Evolutionary conservation across 1,139 yeast genomes (phyloP).

Genomic region (Kodamaea anthophila): DNA sequence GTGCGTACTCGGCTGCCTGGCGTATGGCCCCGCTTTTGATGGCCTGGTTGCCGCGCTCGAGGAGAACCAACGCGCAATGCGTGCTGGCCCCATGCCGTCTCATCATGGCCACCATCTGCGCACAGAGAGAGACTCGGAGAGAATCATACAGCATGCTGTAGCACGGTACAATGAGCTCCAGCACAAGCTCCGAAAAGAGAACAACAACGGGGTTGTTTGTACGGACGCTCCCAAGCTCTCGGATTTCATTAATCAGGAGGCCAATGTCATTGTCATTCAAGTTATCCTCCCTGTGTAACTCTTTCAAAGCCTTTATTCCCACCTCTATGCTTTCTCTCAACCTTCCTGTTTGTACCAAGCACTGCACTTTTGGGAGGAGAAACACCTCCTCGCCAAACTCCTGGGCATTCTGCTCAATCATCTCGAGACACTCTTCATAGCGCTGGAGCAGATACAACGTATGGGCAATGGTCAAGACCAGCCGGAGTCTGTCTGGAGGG

Average conservation of each 20-base stretch:
- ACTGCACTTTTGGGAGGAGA: slow-evolving; percentile 33
- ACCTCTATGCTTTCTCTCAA: slow-evolving; percentile 31
- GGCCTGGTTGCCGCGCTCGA: slow-evolving; percentile 30
- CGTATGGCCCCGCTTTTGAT: slow-evolving; percentile 26
- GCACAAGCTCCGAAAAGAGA: slow-evolving; percentile 38
- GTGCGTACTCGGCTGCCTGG: slow-evolving; percentile 23
- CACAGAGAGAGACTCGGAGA: slow-evolving; percentile 20
- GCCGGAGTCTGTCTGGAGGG: slow-evolving; percentile 19
- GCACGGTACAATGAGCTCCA: slow-evolving; percentile 35
- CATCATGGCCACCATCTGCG: slow-evolving; percentile 21
- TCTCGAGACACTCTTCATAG: slow-evolving; percentile 23
- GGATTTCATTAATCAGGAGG: slow-evolving; percentile 37
- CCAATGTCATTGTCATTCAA: slow-evolving; percentile 22
- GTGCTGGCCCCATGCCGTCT: slow-evolving; percentile 21
- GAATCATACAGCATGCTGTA: slow-evolving; percentile 19
- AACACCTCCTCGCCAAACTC: slow-evolving; percentile 27
- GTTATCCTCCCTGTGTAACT: too few relatives aligned
- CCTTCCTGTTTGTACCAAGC: slow-evolving; percentile 29
- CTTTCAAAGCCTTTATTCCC: slow-evolving; percentile 28
- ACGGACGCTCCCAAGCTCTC: slow-evolving; percentile 22
- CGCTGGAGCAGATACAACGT: slow-evolving; percentile 22
- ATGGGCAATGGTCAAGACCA: slow-evolving; percentile 30
- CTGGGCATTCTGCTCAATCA: slow-evolving; percentile 20
- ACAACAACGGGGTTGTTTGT: slow-evolving; percentile 24
- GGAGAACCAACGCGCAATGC: slow-evolving; percentile 22